Evolutionary conservation across 352 stramenopile genomes (phyloP).

Genomic region (Discostella stelligera): DNA sequence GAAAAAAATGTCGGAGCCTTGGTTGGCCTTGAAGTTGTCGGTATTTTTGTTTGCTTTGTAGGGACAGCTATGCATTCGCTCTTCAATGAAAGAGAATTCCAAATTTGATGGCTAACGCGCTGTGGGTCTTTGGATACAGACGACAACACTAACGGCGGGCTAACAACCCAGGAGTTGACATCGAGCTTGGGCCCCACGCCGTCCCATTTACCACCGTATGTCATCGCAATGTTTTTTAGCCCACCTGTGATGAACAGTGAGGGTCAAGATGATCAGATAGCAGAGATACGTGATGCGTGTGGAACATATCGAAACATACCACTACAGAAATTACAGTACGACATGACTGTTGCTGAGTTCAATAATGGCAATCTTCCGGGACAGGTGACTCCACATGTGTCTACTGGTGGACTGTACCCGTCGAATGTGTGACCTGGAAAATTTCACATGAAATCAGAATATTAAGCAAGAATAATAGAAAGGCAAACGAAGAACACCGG

Average conservation of each 20-base stretch:
- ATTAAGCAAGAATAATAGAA: background rate
- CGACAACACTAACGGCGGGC: constrained; percentile 9
- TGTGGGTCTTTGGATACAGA: constrained; percentile 21
- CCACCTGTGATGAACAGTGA: constrained; percentile 2
- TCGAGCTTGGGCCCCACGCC: constrained; percentile 10
- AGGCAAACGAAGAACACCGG: background rate
- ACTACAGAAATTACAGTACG: constrained; percentile 27
- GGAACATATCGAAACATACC: no score
- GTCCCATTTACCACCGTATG: constrained; percentile 33
- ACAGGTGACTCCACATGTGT: constrained; percentile 21
- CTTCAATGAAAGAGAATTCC: constrained; percentile 14
- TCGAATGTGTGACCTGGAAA: constrained; percentile 27
- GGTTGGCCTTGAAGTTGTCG: background rate
- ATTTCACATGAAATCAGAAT: background rate
- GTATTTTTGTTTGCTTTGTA: background rate
- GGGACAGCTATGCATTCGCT: constrained; percentile 21
- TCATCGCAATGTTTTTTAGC: constrained; percentile 34
- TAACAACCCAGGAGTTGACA: constrained; percentile 22
- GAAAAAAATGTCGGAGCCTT: background rate
- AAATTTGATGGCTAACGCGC: constrained; percentile 10
- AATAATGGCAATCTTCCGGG: constrained; percentile 15
- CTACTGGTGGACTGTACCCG: constrained; percentile 16
- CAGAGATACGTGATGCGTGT: no score
- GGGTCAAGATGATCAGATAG: no score
- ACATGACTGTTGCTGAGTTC: constrained; percentile 25